Percentiles rank a stretch among this genome's conserved stretches.
Conservation (phyloP, 1,139 yeast species). For the Diutina pseudorugosa region DNA sequence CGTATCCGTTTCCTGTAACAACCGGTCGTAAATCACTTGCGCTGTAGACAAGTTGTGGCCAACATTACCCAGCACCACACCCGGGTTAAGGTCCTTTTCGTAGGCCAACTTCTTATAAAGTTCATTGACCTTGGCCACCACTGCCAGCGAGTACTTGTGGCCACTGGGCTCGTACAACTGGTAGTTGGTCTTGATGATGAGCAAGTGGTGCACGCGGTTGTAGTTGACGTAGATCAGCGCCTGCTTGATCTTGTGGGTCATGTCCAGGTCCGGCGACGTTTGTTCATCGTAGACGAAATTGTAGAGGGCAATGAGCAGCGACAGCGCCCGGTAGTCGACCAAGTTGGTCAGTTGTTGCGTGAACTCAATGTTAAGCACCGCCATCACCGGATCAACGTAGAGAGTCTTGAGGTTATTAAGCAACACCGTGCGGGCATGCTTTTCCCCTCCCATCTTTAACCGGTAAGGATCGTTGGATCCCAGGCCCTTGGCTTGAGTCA, state of each 20-base stretch:
- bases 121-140: constrained; percentile 2
- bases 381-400: constrained; percentile 3
- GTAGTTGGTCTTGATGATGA: constrained; percentile 2
- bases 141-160: constrained; percentile 3
- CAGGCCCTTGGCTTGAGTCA: constrained; percentile 2
- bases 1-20: neutral
- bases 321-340: constrained; percentile 3
- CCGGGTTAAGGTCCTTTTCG: neutral
- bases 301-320: constrained; percentile 1
- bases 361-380: constrained; percentile 1
- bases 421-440: constrained; percentile 3
- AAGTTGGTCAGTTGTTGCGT: neutral
- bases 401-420: constrained; percentile 1
- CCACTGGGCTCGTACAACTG: constrained; percentile 1
- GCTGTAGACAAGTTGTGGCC: constrained; percentile 1
- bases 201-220: constrained; percentile 1
- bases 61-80: neutral
- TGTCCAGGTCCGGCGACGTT: neutral
- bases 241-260: neutral
- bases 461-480: constrained; percentile 1
- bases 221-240: constrained; percentile 4
- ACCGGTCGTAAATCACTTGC: constrained; percentile 2
- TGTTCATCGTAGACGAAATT: neutral
- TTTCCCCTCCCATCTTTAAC: constrained; percentile 4
- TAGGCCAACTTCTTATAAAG: constrained; percentile 1